Evolutionary conservation across 2,329 filamentous ascomycete genomes (phyloP), one percentile per base, ranked within the genome.

Genomic region (Trichophyton simii): DNA sequence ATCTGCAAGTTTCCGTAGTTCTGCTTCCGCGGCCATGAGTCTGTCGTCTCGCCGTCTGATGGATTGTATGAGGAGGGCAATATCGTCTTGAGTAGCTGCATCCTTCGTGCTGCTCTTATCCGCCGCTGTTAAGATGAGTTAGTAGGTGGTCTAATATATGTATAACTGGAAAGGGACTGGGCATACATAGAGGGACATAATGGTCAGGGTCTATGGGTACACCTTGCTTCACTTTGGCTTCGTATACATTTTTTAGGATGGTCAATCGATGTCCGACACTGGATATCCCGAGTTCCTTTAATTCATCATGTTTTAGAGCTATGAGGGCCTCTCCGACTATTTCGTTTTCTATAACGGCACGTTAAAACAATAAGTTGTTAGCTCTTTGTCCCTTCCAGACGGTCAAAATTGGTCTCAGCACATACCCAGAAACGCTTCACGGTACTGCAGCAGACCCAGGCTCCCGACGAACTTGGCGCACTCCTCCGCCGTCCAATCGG

Each of bases 231-330:
- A 92, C 87, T 78, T 99, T 99, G 70, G 94, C 87, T 71, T 97
- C 91, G 76, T 96, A 97, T 60, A 97, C 91, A 69, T 86, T 91
- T 77, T 96, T 97, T 62, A 99, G 81, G 62, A 99, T 95, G 22
- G 91, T 95, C 68, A 99, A 80, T 63, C 94, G 87, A 77, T 99
- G 94, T 46, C 94, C 94, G 57, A 96, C 90, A 76, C 92, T 97
- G 65, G 81, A 80, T 66, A 99, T 88, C 57, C 91, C 91, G 86
- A 97, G 92, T 71, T 95, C 90, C 75, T 95, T 96, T 68, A 99
- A 79, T 72, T 97, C 92, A 62, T 95, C 89, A 72, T 97, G 94
- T 65, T 88, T 87, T 65, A 99, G 78, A 46, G 89, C 89, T 62
- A 96, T 84, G 65, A 99, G 79, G 59, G 89, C 92, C 72, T 97